phyloP scores from a whole-genome alignment of 2,329 filamentous ascomycete genomes.

The Sarocladium brachiariae region DNA sequence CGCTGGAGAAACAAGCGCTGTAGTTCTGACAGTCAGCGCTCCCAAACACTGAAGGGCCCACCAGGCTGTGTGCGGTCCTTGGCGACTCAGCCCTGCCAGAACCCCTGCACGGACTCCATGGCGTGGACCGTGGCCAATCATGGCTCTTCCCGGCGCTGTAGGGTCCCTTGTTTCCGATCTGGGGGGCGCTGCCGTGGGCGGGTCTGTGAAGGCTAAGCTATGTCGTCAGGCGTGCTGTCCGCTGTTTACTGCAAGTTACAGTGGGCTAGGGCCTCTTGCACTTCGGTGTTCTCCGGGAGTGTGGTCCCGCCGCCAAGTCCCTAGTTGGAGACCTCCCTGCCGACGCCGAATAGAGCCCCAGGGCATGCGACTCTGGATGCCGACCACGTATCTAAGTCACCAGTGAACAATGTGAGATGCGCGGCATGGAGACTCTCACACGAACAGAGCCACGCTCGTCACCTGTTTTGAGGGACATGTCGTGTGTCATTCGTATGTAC shows the following conservation, averaged over 20 bases:
- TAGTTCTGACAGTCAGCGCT: not conserved
- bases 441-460: not conserved
- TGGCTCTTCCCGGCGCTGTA: not conserved
- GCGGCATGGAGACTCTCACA: not conserved
- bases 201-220: no score
- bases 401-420: no score
- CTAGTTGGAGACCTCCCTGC: constrained; percentile 4
- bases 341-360: not conserved
- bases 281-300: constrained; percentile 4
- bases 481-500: not conserved
- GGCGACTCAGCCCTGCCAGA: constrained; percentile 2
- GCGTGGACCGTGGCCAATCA: constrained; percentile 3
- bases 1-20: not conserved
- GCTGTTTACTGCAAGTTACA: not conserved
- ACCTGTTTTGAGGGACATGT: not conserved
- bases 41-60: no score
- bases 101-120: not conserved
- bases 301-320: no score
- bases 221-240: no score
- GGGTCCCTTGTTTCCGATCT: not conserved
- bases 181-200: not conserved
- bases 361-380: not conserved
- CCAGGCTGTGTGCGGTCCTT: not conserved
- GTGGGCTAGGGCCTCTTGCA: not conserved
- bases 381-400: not conserved